Evolutionary conservation across 2,329 filamentous ascomycete genomes (phyloP), one percentile per base, ranked within the genome.

Genomic region (Cadophora sp.): DNA sequence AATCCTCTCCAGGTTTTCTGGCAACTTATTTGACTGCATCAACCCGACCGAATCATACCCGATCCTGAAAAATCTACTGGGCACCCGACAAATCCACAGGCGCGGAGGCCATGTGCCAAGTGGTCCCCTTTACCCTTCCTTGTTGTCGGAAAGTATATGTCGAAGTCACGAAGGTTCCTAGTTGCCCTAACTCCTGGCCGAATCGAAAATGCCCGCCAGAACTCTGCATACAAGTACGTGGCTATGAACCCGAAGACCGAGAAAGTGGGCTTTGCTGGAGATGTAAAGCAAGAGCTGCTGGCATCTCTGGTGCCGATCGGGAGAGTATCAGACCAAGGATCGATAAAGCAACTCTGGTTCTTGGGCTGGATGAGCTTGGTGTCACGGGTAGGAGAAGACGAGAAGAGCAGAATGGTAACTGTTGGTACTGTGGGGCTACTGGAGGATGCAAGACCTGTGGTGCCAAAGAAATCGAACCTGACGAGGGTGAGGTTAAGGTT

Each of bases 121-220:
- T 76, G 27, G 63, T 55, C 9, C 72, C 73, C 16, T 73, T 73
- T 55, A 73, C 64, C n/a, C 62, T 69, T 19, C 62, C 69, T 16
- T 76, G 75, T 69, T 77, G 76, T 67, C 56, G 68, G 14, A 67
- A 69, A 53, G 66, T 68, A 14, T 77, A 76, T 51, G 71, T 76
- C 34, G 50, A 68, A n/a, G 62, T 76, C 34, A 51, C 60, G 0
- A 70, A 65, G 60, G 26, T 73, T 16, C 67, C 72, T 1, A 72
- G 68, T 34, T 77, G 76, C 53, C 69, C 74, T 1, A 69, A 68
- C 3, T 62, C 64, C 22, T 77, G 74, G 75, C 74, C 74, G 11
- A 68, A 68, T 14, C 64, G 63, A 6, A 77, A 76, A 67, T 77
- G 76, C 34, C 72, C 73, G 4, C 34, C 53, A 43, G 74, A 77